Evolutionary conservation across 805 yeast species (phyloP).

Genomic region (Candida ortonii): DNA sequence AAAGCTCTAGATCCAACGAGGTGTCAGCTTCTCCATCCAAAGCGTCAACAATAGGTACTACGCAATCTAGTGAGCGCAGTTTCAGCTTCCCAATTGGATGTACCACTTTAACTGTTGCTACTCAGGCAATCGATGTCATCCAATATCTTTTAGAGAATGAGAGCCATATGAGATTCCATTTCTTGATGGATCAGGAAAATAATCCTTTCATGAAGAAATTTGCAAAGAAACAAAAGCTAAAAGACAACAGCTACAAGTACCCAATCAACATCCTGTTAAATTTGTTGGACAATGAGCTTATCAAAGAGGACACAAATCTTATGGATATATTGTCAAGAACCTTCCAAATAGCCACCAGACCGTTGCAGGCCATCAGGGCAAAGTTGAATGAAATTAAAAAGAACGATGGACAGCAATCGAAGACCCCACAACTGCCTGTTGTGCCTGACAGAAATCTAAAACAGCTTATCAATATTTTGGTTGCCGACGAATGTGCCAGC

Average conservation of each 20-base stretch:
- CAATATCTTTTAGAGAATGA: conserved; percentile 68
- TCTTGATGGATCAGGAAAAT: conserved; percentile 74
- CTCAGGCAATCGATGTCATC: conserved; percentile 72
- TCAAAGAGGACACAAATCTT: conserved; percentile 68
- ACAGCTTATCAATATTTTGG: conserved; percentile 61
- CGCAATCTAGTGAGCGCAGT: conserved; percentile 13
- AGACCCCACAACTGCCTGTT: conserved; percentile 47
- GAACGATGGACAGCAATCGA: conserved; percentile 20
- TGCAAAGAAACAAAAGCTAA: conserved; percentile 35
- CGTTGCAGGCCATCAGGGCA: conserved; percentile 49
- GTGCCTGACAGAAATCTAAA: conserved; percentile 63
- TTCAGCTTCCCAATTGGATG: conserved; percentile 53
- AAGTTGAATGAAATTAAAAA: conserved; percentile 39
- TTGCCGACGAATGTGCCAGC: conserved; percentile 81
- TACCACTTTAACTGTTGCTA: conserved; percentile 68
- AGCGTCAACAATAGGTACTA: conserved; percentile 2
- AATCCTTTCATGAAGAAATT: conserved; percentile 39
- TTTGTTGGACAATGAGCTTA: conserved; percentile 59
- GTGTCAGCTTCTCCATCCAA: conserved; percentile 7
- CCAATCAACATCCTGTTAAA: conserved; percentile 71
- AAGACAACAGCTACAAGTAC: conserved; percentile 49
- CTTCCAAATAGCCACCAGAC: conserved; percentile 73
- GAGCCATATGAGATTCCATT: conserved; percentile 65
- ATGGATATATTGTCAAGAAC: conserved; percentile 76
- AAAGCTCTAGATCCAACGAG: conserved; percentile 1